Evolutionary conservation across 2,329 filamentous ascomycete genomes (phyloP), one percentile per base, ranked within the genome.

Genomic region (Sporothrix variecibatus): DNA sequence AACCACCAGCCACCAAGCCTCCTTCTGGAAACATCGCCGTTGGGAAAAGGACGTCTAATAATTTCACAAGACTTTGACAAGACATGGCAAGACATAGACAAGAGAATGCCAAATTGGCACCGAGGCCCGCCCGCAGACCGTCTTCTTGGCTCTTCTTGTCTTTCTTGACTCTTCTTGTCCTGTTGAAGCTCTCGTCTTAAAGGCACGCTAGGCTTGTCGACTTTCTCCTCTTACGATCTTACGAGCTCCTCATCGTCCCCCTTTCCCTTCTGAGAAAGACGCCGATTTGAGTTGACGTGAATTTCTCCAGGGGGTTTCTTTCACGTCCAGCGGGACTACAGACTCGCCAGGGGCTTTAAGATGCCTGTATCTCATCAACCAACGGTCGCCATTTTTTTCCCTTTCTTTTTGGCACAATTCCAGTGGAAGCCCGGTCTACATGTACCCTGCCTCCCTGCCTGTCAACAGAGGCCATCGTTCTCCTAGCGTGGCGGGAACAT

Each of bases 1-100:
- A 58, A 26, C 56, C 56, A 60, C 56, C n/a, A 56, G 23, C 56
- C 28, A 20, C 56, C 56, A 60, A 34, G 56, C 56, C 56, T 8
- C 38, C 20, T 65, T 65, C 62, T 65, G 62, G 62, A 43, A 65
- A 28, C 34, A 65, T 7, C n/a, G 38, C 62, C 62, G 62, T 65
- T 43, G 34, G 12, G 3, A 56, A 46, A 23, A 38, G 9, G 5
- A n/a, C n/a, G n/a, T n/a, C n/a, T n/a, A n/a, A n/a, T n/a, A n/a
- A n/a, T n/a, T n/a, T n/a, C n/a, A n/a, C n/a, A n/a, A n/a, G n/a
- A n/a, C 20, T 28, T 26, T 17, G 4, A 23, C 49, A 28, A 34
- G 56, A 20, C 28, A 49, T 12, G n/a, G n/a, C 15, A 31, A 31
- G 56, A 60, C 28, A 17, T 28, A 38, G 23, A 49, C 43, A 49